Evolutionary conservation across 2,329 filamentous ascomycete genomes (phyloP).

Genomic region (Ciborinia camelliae): DNA sequence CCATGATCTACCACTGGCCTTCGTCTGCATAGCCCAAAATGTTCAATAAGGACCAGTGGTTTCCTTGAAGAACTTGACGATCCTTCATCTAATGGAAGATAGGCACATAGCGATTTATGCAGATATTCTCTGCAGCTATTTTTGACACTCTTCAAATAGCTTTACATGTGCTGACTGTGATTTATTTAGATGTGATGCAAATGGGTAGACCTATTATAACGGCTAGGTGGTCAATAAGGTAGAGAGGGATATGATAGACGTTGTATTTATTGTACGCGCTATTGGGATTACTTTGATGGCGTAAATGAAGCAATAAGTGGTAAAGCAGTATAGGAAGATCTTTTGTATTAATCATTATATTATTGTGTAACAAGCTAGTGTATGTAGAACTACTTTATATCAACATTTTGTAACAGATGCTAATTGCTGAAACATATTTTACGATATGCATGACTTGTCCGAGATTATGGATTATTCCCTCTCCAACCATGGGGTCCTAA

Average conservation of each 20-base stretch:
- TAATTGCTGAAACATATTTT: background rate
- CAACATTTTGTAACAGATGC: too few relatives aligned
- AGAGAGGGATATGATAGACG: background rate
- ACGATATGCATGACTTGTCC: background rate
- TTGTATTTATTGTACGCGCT: background rate
- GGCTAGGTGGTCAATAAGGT: background rate
- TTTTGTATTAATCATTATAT: too few relatives aligned
- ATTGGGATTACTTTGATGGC: background rate
- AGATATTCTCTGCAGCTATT: background rate
- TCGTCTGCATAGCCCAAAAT: background rate
- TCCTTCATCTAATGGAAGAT: background rate
- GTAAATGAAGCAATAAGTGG: background rate
- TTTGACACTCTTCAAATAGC: background rate
- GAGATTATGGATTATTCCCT: background rate
- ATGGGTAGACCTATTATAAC: background rate
- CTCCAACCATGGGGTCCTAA: background rate
- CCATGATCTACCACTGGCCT: slow-evolving; percentile 10
- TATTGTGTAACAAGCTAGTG: too few relatives aligned
- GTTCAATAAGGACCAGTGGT: background rate
- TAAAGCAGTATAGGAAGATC: background rate
- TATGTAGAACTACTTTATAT: too few relatives aligned
- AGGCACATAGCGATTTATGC: background rate
- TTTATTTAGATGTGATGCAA: background rate
- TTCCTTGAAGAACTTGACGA: background rate
- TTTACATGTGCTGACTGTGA: background rate